These are phyloP conservation scores for Clonostachys rosea DNA, from an alignment of 2,329 filamentous ascomycete genomes.

Conservation along the genomic window DNA sequence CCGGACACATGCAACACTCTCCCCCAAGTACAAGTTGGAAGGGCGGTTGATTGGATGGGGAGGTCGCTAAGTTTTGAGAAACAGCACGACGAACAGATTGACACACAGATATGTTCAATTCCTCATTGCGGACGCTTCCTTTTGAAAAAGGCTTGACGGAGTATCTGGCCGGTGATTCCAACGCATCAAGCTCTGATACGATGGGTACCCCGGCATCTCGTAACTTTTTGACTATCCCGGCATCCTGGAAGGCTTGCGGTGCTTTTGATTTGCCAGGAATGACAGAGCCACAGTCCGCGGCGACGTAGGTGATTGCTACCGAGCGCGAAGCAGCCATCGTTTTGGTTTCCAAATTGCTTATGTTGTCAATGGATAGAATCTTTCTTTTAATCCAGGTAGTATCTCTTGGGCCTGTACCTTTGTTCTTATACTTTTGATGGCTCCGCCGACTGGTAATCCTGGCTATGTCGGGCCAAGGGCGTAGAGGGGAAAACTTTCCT, in stretches of 20 bases:
- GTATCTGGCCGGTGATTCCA: neutral
- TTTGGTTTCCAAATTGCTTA: too few relatives aligned
- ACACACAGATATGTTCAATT: neutral
- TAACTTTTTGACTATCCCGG: constrained; percentile 1
- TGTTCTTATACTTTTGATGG: too few relatives aligned
- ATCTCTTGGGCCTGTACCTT: too few relatives aligned
- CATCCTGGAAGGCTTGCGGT: constrained; percentile 9
- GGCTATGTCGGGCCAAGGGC: too few relatives aligned
- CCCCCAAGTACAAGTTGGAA: neutral
- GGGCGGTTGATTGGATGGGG: neutral
- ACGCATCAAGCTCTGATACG: neutral
- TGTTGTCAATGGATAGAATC: too few relatives aligned
- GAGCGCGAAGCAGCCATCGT: too few relatives aligned
- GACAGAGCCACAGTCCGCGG: constrained; percentile 11
- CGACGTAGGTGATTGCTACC: constrained; percentile 9
- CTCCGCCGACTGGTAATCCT: too few relatives aligned
- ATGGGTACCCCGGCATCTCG: neutral
- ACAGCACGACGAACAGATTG: neutral
- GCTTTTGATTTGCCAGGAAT: constrained; percentile 14
- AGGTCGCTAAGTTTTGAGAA: neutral
- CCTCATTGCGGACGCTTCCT: neutral
- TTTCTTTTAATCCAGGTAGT: too few relatives aligned
- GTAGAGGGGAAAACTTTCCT: too few relatives aligned
- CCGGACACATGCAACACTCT: neutral
- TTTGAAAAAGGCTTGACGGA: neutral